These are phyloP conservation scores for Leccinum rimulosum DNA, from an alignment of 768 basidiomycete genomes.

Conservation along the genomic window DNA sequence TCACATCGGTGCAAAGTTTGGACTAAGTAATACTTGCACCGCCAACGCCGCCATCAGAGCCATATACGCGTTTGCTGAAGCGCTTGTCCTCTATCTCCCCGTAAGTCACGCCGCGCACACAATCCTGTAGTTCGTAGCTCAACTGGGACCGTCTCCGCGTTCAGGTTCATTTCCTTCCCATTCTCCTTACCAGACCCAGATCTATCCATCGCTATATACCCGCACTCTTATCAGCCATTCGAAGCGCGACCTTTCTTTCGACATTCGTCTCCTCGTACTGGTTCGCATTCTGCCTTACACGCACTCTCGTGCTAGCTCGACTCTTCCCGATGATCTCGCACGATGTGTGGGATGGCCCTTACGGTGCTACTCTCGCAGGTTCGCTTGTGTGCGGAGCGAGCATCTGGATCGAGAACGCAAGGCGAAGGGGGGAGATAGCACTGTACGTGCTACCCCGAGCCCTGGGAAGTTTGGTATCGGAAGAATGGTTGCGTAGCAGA, in stretches of 20 bases:
- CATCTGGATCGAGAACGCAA: constrained; percentile 75
- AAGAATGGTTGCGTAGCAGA: constrained; percentile 47
- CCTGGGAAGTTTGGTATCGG: constrained; percentile 59
- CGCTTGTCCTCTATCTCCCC: constrained; percentile 67
- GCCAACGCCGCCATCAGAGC: constrained; percentile 57
- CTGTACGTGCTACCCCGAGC: constrained; percentile 76
- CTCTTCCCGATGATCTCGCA: constrained; percentile 67
- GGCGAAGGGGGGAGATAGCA: constrained; percentile 74
- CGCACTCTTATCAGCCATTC: constrained; percentile 49
- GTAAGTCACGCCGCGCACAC: constrained; percentile 40
- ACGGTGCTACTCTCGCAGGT: constrained; percentile 63
- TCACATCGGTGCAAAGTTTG: constrained; percentile 43
- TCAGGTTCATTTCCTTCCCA: constrained; percentile 70
- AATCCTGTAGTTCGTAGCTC: not conserved
- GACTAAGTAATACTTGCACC: constrained; percentile 54
- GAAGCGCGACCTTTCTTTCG: constrained; percentile 71
- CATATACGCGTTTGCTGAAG: constrained; percentile 56
- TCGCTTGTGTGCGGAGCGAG: constrained; percentile 71
- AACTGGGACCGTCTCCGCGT: not conserved
- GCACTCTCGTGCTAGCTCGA: constrained; percentile 62
- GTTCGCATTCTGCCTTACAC: constrained; percentile 65
- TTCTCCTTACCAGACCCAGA: constrained; percentile 57
- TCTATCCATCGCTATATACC: constrained; percentile 42
- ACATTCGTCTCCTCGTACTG: constrained; percentile 71
- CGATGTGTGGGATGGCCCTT: constrained; percentile 77